phyloP scores from a whole-genome alignment of 1,284 basidiomycete species.

The Ustilago vetiveriae region DNA sequence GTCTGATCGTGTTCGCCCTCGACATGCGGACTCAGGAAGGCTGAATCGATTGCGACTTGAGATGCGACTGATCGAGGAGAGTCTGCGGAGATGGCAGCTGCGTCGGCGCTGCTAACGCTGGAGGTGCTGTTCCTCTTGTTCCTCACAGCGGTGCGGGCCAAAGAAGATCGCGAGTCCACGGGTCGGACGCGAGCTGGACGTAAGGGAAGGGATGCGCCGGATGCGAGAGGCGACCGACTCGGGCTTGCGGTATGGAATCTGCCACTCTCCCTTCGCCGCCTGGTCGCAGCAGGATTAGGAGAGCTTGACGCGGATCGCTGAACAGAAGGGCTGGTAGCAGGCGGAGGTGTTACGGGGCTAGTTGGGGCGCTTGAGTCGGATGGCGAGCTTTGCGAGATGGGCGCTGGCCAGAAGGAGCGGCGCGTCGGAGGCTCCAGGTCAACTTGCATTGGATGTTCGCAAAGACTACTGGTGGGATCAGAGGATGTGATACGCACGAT shows the following conservation, averaged over 20 bases:
- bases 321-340: neutral
- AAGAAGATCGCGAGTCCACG: constrained; percentile 16
- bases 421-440: constrained; percentile 37
- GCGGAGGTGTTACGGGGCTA: constrained; percentile 1
- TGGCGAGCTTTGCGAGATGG: constrained; percentile 5
- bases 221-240: constrained; percentile 15
- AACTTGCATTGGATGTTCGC: constrained; percentile 51
- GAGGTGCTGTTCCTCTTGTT: constrained; percentile 30
- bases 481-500: constrained; percentile 54
- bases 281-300: neutral
- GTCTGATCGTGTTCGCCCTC: neutral
- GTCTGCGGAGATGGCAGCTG: neutral
- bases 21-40: neutral
- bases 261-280: constrained; percentile 25
- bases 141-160: constrained; percentile 6
- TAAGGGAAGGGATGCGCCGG: neutral
- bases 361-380: constrained; percentile 12
- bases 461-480: constrained; percentile 57
- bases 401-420: constrained; percentile 34
- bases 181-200: constrained; percentile 17
- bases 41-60: neutral
- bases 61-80: neutral
- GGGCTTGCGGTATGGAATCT: constrained; percentile 29
- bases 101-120: constrained; percentile 8
- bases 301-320: constrained; percentile 7